These are phyloP conservation scores for Pseudomonodictys pantanalensis DNA, from an alignment of 495 filamentous ascomycete genomes.

Conservation along the genomic window DNA sequence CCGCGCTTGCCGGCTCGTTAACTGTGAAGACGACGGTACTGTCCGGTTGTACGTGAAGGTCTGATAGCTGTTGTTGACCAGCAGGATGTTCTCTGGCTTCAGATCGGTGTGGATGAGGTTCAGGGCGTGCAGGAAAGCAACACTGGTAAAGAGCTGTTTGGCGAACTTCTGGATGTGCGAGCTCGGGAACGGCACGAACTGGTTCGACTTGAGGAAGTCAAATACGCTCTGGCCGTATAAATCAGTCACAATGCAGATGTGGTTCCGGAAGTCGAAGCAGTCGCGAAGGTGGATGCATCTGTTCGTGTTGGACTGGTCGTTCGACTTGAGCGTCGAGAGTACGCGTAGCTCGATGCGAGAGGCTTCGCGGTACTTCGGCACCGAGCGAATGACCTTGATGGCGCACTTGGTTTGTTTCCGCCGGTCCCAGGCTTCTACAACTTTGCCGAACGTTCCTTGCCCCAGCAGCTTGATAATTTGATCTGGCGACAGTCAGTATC, in stretches of 20 bases:
- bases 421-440: conserved; percentile 86
- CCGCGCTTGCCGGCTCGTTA: conserved; percentile 70
- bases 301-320: conserved; percentile 89
- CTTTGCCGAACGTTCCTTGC: conserved; percentile 97
- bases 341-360: conserved; percentile 95
- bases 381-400: conserved; percentile 96
- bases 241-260: conserved; percentile 99
- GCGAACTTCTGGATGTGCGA: conserved; percentile 98
- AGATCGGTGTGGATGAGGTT: conserved; percentile 98
- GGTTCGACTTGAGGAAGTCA: conserved; percentile 93
- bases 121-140: conserved; percentile 95
- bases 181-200: conserved; percentile 96
- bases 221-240: conserved; percentile 95
- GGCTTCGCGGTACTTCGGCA: conserved; percentile 96
- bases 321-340: conserved; percentile 80
- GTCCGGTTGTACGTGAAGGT: conserved; percentile 95
- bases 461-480: conserved; percentile 83
- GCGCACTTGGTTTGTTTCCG: conserved; percentile 73
- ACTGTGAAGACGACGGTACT: conserved; percentile 86
- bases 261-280: conserved; percentile 95
- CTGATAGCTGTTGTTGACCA: conserved; percentile 85
- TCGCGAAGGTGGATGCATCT: conserved; percentile 96
- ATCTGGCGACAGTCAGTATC: conserved; percentile 52
- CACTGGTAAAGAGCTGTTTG: conserved; percentile 92
- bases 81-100: conserved; percentile 96